Evolutionary conservation across 805 yeast genomes (phyloP).

Genomic region (Lipomyces mesembrius): DNA sequence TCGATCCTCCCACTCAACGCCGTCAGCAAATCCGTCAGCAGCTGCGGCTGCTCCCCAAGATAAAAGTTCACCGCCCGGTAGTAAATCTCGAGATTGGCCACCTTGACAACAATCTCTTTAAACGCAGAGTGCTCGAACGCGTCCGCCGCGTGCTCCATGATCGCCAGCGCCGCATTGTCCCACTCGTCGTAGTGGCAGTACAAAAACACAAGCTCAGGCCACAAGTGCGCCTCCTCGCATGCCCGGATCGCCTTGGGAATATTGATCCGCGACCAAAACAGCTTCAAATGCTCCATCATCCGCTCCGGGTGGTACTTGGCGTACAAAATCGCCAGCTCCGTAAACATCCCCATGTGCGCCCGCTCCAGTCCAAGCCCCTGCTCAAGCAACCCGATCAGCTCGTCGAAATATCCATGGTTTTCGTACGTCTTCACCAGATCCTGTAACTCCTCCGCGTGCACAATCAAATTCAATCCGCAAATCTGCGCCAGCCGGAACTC

Average conservation of each 20-base stretch:
- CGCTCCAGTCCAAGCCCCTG: slow-evolving; percentile 95
- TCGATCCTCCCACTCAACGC: slow-evolving; percentile 89
- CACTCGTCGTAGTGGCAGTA: slow-evolving; percentile 99
- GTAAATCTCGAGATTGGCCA: slow-evolving; percentile 92
- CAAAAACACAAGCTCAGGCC: slow-evolving; percentile 95
- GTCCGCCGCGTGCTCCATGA: slow-evolving; percentile 92
- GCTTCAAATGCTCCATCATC: slow-evolving; percentile 93
- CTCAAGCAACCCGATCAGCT: slow-evolving; percentile 88
- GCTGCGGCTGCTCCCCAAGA: slow-evolving; percentile 87
- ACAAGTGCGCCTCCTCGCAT: slow-evolving; percentile 88
- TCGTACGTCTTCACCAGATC: slow-evolving; percentile 88
- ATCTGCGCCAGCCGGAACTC: slow-evolving; percentile 98
- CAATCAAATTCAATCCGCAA: slow-evolving; percentile 95
- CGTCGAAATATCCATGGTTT: slow-evolving; percentile 86
- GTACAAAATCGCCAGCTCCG: slow-evolving; percentile 89
- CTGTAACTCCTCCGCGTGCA: slow-evolving; percentile 95
- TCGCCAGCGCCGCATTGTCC: slow-evolving; percentile 96
- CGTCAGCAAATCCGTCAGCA: slow-evolving; percentile 81
- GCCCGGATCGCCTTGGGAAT: slow-evolving; percentile 97
- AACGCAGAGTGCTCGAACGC: slow-evolving; percentile 93
- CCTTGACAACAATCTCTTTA: slow-evolving; percentile 93
- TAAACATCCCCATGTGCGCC: slow-evolving; percentile 99
- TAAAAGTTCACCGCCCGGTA: slow-evolving; percentile 97
- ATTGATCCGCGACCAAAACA: slow-evolving; percentile 97
- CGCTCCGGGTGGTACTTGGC: slow-evolving; percentile 87